Conservation (phyloP, 805 yeast species). For the Suhomyces xylopsoci region DNA sequence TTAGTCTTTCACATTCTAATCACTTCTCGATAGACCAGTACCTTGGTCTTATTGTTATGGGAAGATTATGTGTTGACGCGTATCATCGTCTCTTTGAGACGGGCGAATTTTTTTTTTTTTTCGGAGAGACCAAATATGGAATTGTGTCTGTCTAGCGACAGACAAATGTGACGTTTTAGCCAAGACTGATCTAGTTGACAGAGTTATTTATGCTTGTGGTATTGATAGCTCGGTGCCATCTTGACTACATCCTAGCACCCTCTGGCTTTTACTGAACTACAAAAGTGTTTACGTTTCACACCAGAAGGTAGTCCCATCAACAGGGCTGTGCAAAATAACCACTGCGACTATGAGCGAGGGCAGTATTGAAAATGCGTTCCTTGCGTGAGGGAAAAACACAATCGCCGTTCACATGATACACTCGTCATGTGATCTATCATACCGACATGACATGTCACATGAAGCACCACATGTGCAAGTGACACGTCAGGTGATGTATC, state of each 20-base stretch:
- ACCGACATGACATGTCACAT: not conserved
- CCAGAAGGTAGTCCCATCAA: not conserved
- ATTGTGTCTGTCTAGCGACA: not conserved
- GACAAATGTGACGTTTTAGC: not conserved
- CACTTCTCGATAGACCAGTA: not conserved
- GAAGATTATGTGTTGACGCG: constrained; percentile 2
- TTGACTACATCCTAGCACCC: not conserved
- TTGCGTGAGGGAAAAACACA: not conserved
- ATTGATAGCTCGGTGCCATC: not conserved
- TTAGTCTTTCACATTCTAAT: not conserved
- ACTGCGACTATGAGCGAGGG: not conserved
- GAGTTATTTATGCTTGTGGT: not conserved
- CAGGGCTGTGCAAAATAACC: not conserved
- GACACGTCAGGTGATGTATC: not conserved
- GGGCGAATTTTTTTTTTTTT: not conserved
- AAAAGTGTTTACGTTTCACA: not conserved
- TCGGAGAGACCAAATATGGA: not conserved
- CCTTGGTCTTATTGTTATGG: not conserved
- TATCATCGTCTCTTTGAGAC: not conserved
- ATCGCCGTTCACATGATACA: not conserved
- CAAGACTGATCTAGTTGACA: not conserved
- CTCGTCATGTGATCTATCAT: not conserved
- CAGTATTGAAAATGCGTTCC: not conserved
- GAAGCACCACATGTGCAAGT: not conserved
- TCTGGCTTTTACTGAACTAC: not conserved